Conservation (phyloP, 2,329 filamentous ascomycete species). For the Xylariaceae sp. region DNA sequence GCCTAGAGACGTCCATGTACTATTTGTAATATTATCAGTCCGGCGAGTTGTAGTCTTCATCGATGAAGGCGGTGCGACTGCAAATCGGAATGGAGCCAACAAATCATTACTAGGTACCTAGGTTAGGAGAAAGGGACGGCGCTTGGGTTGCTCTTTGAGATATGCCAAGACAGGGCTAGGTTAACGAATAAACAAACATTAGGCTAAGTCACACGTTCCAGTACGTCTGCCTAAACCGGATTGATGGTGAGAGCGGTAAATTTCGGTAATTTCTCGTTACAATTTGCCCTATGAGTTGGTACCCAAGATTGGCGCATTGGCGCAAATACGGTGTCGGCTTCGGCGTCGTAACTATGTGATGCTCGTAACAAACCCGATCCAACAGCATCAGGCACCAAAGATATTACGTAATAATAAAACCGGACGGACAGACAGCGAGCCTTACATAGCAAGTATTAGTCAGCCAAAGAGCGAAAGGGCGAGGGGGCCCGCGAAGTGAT, state of each 20-base stretch:
- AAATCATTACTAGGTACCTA: neutral
- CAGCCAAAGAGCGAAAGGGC: too few species aligned
- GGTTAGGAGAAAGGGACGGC: neutral
- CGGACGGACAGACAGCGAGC: too few species aligned
- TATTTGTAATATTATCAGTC: neutral
- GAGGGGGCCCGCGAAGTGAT: neutral
- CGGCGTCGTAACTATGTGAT: neutral
- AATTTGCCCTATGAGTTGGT: neutral
- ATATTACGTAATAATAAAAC: neutral
- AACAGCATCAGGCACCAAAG: neutral
- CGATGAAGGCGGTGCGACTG: neutral
- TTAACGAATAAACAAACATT: neutral
- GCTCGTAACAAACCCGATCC: neutral
- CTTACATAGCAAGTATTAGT: too few species aligned
- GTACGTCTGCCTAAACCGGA: neutral
- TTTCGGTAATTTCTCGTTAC: neutral
- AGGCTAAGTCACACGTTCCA: neutral
- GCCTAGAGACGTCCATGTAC: neutral
- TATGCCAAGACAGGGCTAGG: neutral
- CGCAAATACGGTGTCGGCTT: too few species aligned
- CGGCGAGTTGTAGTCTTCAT: neutral
- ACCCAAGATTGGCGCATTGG: neutral
- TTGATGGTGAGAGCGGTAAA: neutral
- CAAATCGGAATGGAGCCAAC: constrained; percentile 4
- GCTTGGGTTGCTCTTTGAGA: neutral